Base-by-base conservation (phyloP, 2,329 filamentous ascomycete genomes). In the Hymenoscyphus fructigenus region DNA sequence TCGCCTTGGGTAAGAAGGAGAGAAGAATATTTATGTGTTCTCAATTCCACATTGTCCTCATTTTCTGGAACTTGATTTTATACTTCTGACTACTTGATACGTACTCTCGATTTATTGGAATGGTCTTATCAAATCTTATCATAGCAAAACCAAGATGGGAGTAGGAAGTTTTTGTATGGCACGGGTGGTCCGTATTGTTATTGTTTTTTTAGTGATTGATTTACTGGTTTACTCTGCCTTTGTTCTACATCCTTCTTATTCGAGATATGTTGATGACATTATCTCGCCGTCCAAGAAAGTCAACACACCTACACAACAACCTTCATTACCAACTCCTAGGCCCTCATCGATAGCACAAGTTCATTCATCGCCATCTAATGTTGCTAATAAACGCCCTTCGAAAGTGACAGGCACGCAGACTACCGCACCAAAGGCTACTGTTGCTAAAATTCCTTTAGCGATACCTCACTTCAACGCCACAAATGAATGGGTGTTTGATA, bases 401-500 rank as follows among this genome's bases (percentile, higher is more conserved):
- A 20, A 44, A 20, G 14, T 15, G 15, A n/a, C n/a, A 44, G 17
- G 41, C n/a, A n/a, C 41, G 5, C 15, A 20, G 1, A 23, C n/a
- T 5, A 4, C n/a, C 9, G n/a, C 9, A 23, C 9, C 6, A 12
- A 20, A 23, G 44, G 17, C 44, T 9, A 7, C 9, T 10, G n/a
- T 1, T 6, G 23, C 44, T 7, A 7, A n/a, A 23, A 23, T 5
- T 6, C n/a, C 44, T 47, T 20, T 14, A 47, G 2, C n/a, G 20
- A 23, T 5, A 23, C n/a, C 44, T 23, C n/a, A 56, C 12, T 17
- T 28, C 53, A 56, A 29, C 12, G 23, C 53, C 12, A 56, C 5
- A 7, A 29, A 15, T 28, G 26, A 32, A 56, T 14, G 10, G 23
- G 20, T 28, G 12, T 64, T 64, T 47, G 55, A 64, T 26, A 44